Conservation (phyloP, 805 yeast genomes). For the Suhomyces sp. region DNA sequence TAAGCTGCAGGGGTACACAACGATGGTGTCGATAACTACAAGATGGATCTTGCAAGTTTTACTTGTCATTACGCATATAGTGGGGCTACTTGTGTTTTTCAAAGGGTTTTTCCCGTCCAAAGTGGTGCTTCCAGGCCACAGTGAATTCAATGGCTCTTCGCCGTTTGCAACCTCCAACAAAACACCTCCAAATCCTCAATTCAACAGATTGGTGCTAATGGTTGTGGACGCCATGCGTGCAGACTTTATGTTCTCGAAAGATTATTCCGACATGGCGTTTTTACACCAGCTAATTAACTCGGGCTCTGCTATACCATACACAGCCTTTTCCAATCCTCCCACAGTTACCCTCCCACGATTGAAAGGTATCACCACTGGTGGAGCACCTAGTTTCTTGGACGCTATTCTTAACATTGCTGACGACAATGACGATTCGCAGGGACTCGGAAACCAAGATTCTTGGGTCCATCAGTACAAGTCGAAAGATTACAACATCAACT, state of each 20-base stretch:
- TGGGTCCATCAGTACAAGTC: slow-evolving; percentile 71
- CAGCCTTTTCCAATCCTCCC: slow-evolving; percentile 92
- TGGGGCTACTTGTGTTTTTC: slow-evolving; percentile 62
- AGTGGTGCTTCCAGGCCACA: slow-evolving; percentile 62
- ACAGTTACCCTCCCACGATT: slow-evolving; percentile 93
- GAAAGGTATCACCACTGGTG: slow-evolving; percentile 91
- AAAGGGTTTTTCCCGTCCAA: slow-evolving; percentile 93
- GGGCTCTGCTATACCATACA: slow-evolving; percentile 80
- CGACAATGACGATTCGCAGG: slow-evolving; percentile 70
- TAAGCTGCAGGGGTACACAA: background rate
- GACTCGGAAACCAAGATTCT: slow-evolving; percentile 73
- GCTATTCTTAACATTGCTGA: slow-evolving; percentile 94
- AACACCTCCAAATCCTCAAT: slow-evolving; percentile 37
- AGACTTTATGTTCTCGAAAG: slow-evolving; percentile 72
- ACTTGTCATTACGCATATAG: slow-evolving; percentile 19
- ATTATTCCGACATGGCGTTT: slow-evolving; percentile 58
- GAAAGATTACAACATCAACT: slow-evolving; percentile 47
- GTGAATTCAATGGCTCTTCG: slow-evolving; percentile 24
- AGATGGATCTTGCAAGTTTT: slow-evolving; percentile 15
- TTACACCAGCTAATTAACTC: slow-evolving; percentile 61
- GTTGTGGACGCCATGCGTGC: slow-evolving; percentile 92
- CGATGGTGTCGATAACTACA: slow-evolving; percentile 4
- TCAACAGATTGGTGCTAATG: slow-evolving; percentile 70
- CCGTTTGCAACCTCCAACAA: slow-evolving; percentile 20
- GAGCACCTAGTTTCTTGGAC: slow-evolving; percentile 90